phyloP scores from a whole-genome alignment of 768 basidiomycete genomes.

The Leccinellum luteum region DNA sequence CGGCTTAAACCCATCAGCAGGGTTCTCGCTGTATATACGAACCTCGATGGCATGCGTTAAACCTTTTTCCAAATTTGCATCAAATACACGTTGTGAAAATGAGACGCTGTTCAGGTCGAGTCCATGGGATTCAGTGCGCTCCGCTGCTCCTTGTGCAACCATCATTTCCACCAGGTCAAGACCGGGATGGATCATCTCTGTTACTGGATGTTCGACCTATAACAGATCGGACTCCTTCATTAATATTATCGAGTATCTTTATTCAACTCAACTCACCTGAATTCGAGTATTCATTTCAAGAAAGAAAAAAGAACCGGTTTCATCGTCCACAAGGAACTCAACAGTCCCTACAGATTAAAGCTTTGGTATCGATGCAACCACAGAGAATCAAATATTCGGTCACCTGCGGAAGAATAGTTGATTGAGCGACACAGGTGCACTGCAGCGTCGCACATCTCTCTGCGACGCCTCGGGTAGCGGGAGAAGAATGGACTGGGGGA shows the following conservation, averaged over 20 bases:
- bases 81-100: conserved; percentile 41
- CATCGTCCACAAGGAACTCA: conserved; percentile 61
- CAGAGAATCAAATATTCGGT: background rate
- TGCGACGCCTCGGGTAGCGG: conserved; percentile 41
- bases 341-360: conserved; percentile 47
- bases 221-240: background rate
- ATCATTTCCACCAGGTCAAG: conserved; percentile 65
- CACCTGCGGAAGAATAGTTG: conserved; percentile 59
- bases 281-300: conserved; percentile 73
- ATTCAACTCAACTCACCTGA: conserved; percentile 36
- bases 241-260: background rate
- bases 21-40: conserved; percentile 63
- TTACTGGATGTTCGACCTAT: conserved; percentile 67
- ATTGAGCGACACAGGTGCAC: conserved; percentile 46
- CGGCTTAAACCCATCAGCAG: conserved; percentile 53
- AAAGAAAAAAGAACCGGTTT: conserved; percentile 56
- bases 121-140: conserved; percentile 23
- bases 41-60: conserved; percentile 49
- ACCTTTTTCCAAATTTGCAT: conserved; percentile 16
- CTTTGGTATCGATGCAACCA: background rate
- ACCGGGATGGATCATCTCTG: conserved; percentile 51
- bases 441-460: conserved; percentile 53
- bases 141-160: conserved; percentile 53
- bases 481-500: conserved; percentile 59
- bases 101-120: conserved; percentile 17